Evolutionary conservation across 768 basidiomycete species (phyloP), one percentile per base, ranked within the genome.

Genomic region (Amanita jacksonii): DNA sequence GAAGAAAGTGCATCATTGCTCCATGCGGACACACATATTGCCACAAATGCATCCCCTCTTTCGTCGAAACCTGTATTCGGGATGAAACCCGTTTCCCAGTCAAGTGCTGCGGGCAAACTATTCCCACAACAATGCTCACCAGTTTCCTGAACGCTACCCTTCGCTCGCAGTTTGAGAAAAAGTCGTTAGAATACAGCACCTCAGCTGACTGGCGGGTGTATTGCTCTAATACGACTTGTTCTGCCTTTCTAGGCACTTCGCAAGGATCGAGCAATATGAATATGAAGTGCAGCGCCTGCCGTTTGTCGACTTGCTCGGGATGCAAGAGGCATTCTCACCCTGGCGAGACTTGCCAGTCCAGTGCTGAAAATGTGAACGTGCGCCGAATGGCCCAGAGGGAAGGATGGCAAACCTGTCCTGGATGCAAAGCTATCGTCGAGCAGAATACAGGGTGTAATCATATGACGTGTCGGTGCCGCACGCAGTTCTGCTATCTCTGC

Each of bases 401-500:
- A 37, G 58, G 61, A 8, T 82, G 77, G 79, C 76, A 81, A 50
- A 79, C 75, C 0, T 83, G 81, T 51, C 79, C 79, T 0, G 67
- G 67, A 4, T 83, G 81, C 53, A 52, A 63, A 3, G 59, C 66
- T n/a, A 64, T 82, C 41, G 67, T 81, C 33, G 79, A 82, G 49
- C 65, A 79, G 15, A 54, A 60, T 10, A 50, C 64, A 5, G 80
- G 81, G 0, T 82, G 81, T 48, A 76, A 72, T 54, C 81, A 83
- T 37, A 81, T 83, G 62, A 79, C 70, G 9, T 83, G 80, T 48
- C 64, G 68, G 15, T 80, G 79, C 52, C 57, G 64, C 4, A 61
- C 66, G 0, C 54, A 83, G 49, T 82, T 83, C 55, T 83, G 81
- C 51, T 82, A 85, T 54, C 38, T 77, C 6, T 85, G 84, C 53